These are phyloP conservation scores for Tetrahymena malaccensis DNA, from an alignment of 73 alveolate genomes.

Conservation along the genomic window DNA sequence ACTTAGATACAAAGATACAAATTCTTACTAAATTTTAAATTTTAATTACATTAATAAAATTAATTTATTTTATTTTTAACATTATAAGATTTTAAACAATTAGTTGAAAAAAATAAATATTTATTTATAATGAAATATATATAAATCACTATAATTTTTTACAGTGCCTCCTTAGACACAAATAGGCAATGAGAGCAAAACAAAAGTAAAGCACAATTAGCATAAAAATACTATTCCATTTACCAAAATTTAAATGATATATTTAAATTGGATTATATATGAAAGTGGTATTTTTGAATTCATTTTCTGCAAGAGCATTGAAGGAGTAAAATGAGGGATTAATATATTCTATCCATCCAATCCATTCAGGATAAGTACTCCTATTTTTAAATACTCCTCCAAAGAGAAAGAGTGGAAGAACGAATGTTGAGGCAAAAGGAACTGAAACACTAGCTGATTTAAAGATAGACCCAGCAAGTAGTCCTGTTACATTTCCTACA, in stretches of 20 bases:
- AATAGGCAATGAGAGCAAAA: not conserved
- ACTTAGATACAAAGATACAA: no score
- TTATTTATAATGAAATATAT: no score
- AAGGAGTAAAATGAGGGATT: not conserved
- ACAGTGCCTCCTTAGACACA: not conserved
- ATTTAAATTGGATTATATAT: not conserved
- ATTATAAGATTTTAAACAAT: no score
- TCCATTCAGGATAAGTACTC: not conserved
- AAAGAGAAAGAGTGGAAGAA: not conserved
- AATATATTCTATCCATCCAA: not conserved
- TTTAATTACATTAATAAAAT: no score
- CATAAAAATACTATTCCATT: not conserved
- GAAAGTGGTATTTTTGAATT: not conserved
- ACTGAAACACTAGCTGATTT: not conserved
- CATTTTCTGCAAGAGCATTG: not conserved
- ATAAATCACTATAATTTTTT: not conserved
- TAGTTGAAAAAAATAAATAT: no score
- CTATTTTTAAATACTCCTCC: not conserved
- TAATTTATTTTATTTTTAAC: no score
- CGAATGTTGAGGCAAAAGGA: not conserved
- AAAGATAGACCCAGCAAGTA: not conserved
- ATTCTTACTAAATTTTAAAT: no score
- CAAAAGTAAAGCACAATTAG: not conserved
- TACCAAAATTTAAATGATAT: not conserved
- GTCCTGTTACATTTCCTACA: not conserved